These are phyloP conservation scores for Colletotrichum kahawae DNA, from an alignment of 2,329 filamentous ascomycete genomes.

Conservation along the genomic window DNA sequence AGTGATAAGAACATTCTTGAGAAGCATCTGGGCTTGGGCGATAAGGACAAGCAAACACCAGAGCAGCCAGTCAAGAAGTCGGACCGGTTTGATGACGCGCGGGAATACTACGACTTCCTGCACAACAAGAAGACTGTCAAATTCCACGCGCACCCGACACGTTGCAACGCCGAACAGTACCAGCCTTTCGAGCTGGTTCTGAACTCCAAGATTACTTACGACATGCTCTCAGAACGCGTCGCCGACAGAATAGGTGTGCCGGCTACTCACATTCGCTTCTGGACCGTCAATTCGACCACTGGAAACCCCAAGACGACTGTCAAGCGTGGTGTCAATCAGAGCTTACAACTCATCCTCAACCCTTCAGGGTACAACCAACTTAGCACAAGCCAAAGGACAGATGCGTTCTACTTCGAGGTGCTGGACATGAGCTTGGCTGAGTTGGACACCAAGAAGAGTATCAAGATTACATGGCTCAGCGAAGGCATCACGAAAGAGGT, in stretches of 20 bases:
- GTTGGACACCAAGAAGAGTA: slow-evolving; percentile 86
- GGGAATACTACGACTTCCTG: slow-evolving; percentile 92
- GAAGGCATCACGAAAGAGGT: slow-evolving; percentile 94
- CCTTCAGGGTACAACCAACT: slow-evolving; percentile 75
- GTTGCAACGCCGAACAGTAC: slow-evolving; percentile 61
- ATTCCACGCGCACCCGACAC: slow-evolving; percentile 72
- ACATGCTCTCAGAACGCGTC: slow-evolving; percentile 83
- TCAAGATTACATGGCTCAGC: slow-evolving; percentile 84
- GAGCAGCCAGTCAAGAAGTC: slow-evolving; percentile 44
- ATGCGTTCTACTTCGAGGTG: slow-evolving; percentile 90
- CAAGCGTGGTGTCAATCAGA: slow-evolving; percentile 73
- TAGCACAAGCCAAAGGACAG: slow-evolving; percentile 72
- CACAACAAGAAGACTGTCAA: slow-evolving; percentile 80
- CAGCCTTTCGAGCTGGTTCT: slow-evolving; percentile 77
- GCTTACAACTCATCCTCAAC: slow-evolving; percentile 78
- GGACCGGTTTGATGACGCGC: slow-evolving; percentile 72
- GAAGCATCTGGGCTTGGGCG: slow-evolving; percentile 42
- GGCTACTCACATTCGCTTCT: slow-evolving; percentile 88
- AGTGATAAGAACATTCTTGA: slow-evolving; percentile 40
- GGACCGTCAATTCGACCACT: slow-evolving; percentile 78
- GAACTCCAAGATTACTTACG: slow-evolving; percentile 89
- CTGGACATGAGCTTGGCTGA: slow-evolving; percentile 94
- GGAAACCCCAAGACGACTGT: slow-evolving; percentile 80
- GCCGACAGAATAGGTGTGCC: slow-evolving; percentile 78
- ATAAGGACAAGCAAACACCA: slow-evolving; percentile 42